Percentiles rank a stretch among this genome's conserved stretches.
phyloP scores from a whole-genome alignment of 371 early-diverging fungal species.

The Paraphysoderma sedebokerense region DNA sequence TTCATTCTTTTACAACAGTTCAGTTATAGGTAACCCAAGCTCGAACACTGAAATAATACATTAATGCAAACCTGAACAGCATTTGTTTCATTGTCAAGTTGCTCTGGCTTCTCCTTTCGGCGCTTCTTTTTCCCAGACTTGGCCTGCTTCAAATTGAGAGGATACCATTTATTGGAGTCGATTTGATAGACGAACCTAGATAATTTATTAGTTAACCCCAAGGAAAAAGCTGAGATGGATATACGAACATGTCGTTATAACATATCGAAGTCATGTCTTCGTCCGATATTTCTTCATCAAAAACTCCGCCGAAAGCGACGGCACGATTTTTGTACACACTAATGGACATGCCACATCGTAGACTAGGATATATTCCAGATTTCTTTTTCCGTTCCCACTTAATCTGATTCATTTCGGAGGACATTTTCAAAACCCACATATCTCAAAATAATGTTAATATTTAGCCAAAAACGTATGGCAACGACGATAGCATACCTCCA shows the following conservation, averaged over 20 bases:
- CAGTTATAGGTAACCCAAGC: no score
- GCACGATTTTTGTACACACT: conserved; percentile 31
- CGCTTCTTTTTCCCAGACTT: conserved; percentile 15
- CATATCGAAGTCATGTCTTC: conserved; percentile 32
- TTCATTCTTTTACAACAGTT: no score
- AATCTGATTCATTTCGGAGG: conserved; percentile 21
- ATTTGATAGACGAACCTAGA: conserved; percentile 13
- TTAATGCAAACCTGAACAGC: no score
- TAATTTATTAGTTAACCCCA: background rate
- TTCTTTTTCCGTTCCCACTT: conserved; percentile 40
- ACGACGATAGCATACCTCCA: conserved; percentile 6
- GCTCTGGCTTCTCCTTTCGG: conserved; percentile 2
- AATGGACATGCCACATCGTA: conserved; percentile 35
- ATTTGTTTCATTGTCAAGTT: no score
- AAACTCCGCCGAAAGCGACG: conserved; percentile 37
- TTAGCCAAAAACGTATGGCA: background rate
- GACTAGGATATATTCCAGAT: conserved; percentile 14
- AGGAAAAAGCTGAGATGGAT: background rate
- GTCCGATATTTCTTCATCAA: conserved; percentile 35
- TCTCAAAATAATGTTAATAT: conserved; percentile 10
- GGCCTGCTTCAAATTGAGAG: conserved; percentile 14
- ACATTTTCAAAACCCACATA: conserved; percentile 37
- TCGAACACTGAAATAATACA: no score
- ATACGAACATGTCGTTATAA: conserved; percentile 25
- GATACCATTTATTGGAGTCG: conserved; percentile 19